phyloP scores from a whole-genome alignment of 2,329 filamentous ascomycete genomes.

The Pestalotiopsis sp. region DNA sequence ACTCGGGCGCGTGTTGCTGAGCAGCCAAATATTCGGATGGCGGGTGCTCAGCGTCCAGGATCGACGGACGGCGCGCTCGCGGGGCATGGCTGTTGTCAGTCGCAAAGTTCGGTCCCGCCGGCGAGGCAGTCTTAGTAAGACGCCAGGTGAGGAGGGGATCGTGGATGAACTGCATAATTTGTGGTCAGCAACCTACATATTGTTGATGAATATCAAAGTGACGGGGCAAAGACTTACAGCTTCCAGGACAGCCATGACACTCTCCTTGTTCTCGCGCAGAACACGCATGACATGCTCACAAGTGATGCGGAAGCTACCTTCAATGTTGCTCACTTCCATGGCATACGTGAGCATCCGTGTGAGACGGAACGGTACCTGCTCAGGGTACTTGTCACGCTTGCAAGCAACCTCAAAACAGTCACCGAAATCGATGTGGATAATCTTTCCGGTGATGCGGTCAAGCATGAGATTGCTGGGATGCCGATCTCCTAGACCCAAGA shows the following conservation, averaged over 20 bases:
- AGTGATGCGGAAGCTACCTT: constrained; percentile 96
- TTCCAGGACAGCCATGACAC: constrained; percentile 96
- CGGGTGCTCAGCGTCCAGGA: constrained; percentile 65
- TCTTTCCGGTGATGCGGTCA: constrained; percentile 92
- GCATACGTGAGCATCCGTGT: constrained; percentile 99
- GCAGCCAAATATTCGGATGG: constrained; percentile 61
- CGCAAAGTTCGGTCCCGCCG: constrained; percentile 69
- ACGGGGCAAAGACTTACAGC: constrained; percentile 68
- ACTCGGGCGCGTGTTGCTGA: constrained; percentile 24
- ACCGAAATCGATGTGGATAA: constrained; percentile 98
- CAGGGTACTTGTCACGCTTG: constrained; percentile 99
- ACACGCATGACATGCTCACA: constrained; percentile 99
- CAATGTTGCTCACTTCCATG: constrained; percentile 99
- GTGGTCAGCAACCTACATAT: neutral
- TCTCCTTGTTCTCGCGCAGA: constrained; percentile 95
- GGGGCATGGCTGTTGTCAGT: constrained; percentile 48
- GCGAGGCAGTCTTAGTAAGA: constrained; percentile 67
- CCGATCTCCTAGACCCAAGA: constrained; percentile 91
- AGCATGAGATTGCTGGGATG: constrained; percentile 99
- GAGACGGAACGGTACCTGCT: constrained; percentile 94
- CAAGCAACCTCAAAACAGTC: constrained; percentile 99
- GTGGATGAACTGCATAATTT: constrained; percentile 79
- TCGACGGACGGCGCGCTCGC: constrained; percentile 67
- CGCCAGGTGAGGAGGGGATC: constrained; percentile 99
- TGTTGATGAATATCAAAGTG: neutral